Evolutionary conservation across 495 filamentous ascomycete species (phyloP).

Genomic region (Daldinia loculata): DNA sequence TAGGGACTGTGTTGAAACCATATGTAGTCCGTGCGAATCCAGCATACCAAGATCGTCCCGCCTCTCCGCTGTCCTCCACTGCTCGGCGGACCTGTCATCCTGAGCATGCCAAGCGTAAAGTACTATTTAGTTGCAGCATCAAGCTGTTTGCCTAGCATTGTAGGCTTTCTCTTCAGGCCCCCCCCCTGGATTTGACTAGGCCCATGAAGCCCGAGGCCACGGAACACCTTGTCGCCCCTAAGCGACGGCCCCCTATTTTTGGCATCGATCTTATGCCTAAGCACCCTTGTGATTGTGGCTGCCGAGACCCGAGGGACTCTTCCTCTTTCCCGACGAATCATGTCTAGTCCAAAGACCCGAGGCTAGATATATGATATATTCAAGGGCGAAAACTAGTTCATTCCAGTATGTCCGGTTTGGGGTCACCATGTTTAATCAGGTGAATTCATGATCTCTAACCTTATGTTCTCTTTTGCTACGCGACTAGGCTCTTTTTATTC

Average conservation of each 20-base stretch:
- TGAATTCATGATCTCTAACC: too few species aligned
- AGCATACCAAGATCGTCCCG: conserved; percentile 29
- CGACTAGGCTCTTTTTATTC: too few species aligned
- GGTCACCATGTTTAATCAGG: neutral
- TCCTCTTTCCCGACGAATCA: too few species aligned
- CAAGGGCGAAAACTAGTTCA: conserved; percentile 7
- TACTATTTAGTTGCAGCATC: neutral
- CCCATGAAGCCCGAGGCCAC: conserved; percentile 24
- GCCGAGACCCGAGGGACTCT: neutral
- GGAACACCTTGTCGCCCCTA: conserved; percentile 18
- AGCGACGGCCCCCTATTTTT: neutral
- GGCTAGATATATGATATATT: conserved; percentile 1
- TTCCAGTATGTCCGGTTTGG: neutral
- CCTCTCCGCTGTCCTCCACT: conserved; percentile 38
- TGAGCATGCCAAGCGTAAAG: conserved; percentile 30
- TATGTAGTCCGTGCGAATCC: conserved; percentile 14
- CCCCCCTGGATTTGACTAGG: conserved; percentile 11
- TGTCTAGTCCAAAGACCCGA: neutral
- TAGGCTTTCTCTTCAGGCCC: neutral
- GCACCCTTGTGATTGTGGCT: neutral
- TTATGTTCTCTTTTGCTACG: too few species aligned
- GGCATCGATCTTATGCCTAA: neutral
- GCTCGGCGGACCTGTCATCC: conserved; percentile 19
- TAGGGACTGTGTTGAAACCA: conserved; percentile 16
- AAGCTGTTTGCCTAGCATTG: neutral